Conservation (phyloP, 2,329 filamentous ascomycete genomes). For the Exophiala viscosa region DNA sequence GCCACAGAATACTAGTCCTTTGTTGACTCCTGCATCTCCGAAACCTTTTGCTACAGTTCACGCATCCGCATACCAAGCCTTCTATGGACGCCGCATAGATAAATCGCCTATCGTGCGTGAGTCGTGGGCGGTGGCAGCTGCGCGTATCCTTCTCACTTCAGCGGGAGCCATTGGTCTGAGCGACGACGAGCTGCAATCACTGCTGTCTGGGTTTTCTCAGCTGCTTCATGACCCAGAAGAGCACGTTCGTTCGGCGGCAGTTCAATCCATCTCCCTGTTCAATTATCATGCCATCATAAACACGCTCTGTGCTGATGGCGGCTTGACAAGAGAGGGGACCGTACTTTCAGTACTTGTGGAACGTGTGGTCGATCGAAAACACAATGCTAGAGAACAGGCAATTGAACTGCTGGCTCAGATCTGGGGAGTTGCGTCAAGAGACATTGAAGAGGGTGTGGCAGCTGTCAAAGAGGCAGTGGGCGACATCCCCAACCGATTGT, state of each 20-base stretch:
- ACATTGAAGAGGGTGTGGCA: constrained; percentile 80
- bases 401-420: constrained; percentile 80
- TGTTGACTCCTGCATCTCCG: constrained; percentile 79
- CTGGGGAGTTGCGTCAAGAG: constrained; percentile 89
- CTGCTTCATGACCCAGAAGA: constrained; percentile 87
- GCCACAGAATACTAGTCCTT: constrained; percentile 51
- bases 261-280: constrained; percentile 78
- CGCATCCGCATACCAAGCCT: constrained; percentile 72
- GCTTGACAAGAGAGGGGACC: constrained; percentile 70
- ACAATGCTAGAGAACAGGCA: constrained; percentile 75
- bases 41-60: constrained; percentile 87
- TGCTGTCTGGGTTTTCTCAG: constrained; percentile 71
- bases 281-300: constrained; percentile 74
- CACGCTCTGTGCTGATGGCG: constrained; percentile 74
- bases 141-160: constrained; percentile 84
- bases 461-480: constrained; percentile 69
- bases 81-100: constrained; percentile 80
- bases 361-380: constrained; percentile 80
- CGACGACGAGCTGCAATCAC: constrained; percentile 70
- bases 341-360: constrained; percentile 79
- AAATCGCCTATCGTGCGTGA: constrained; percentile 78
- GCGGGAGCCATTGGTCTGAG: constrained; percentile 86
- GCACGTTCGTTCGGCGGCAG: constrained; percentile 82
- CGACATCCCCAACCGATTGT: constrained; percentile 76
- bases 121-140: constrained; percentile 79